These are phyloP conservation scores for Plasmodium fragile DNA, from an alignment of 169 alveolate species.

Conservation along the genomic window DNA sequence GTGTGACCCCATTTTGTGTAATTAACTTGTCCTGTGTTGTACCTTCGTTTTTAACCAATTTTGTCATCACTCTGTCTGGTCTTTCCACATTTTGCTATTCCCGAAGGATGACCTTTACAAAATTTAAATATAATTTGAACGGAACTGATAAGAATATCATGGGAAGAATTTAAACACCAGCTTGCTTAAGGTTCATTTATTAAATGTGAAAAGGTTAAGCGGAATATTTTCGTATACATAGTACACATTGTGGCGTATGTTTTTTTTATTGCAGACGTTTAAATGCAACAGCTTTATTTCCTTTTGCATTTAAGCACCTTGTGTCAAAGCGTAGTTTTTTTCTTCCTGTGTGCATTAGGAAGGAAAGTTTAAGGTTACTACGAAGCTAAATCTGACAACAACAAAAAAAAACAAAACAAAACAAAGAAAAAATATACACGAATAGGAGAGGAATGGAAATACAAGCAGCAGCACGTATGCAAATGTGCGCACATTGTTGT, in stretches of 20 bases:
- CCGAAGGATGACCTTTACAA: neutral
- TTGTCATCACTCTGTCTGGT: neutral
- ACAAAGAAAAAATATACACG: neutral
- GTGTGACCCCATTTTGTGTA: neutral
- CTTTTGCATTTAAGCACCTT: neutral
- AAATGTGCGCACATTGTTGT: neutral
- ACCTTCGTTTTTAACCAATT: neutral
- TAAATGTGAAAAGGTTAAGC: neutral
- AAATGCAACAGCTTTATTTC: neutral
- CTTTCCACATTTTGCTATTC: neutral
- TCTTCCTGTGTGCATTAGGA: neutral
- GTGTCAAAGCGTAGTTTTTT: neutral
- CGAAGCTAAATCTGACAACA: neutral
- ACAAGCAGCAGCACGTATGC: neutral
- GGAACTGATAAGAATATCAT: neutral
- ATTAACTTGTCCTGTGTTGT: neutral
- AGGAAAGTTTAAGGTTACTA: neutral
- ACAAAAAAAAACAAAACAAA: neutral
- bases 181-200: neutral
- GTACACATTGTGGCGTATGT: neutral
- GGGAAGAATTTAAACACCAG: neutral
- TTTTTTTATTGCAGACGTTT: neutral
- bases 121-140: neutral
- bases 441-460: neutral
- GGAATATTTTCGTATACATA: neutral